A percentile compares a stretch with the other conserved stretches of the same genome.
These are phyloP conservation scores for Triticum turgidum DNA, from an alignment of 176 grass and related monocot species.

Conservation along the genomic window DNA sequence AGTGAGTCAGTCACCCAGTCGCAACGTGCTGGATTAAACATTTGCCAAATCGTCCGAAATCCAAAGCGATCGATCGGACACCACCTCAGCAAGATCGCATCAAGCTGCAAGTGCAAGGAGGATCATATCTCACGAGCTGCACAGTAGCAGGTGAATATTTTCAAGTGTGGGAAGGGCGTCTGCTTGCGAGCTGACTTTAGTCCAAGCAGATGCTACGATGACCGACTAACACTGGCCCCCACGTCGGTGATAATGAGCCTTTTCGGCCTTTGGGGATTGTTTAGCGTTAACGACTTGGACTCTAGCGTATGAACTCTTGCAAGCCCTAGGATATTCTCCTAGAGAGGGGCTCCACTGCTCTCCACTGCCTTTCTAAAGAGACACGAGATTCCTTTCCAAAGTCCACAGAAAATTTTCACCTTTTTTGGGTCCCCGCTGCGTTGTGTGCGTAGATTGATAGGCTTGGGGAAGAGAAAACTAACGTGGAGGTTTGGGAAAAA, in stretches of 20 bases:
- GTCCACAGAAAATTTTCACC: constrained; percentile 23
- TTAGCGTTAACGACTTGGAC: constrained; percentile 67
- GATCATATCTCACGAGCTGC: background rate
- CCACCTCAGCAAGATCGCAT: constrained; percentile 20
- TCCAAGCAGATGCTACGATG: constrained; percentile 24
- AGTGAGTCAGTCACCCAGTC: background rate
- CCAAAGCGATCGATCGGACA: background rate
- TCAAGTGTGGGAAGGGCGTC: constrained; percentile 70
- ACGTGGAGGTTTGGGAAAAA: constrained; percentile 52
- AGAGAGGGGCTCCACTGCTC: constrained; percentile 35
- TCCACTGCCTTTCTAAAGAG: constrained; percentile 46
- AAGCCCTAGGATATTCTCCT: constrained; percentile 76
- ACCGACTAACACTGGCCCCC: constrained; percentile 22
- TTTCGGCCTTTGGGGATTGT: constrained; percentile 50
- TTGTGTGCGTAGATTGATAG: constrained; percentile 6
- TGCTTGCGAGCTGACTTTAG: constrained; percentile 93
- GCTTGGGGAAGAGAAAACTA: constrained; percentile 34
- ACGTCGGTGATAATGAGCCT: constrained; percentile 32
- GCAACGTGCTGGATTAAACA: constrained; percentile 27
- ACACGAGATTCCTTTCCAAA: constrained; percentile 69
- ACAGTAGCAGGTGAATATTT: constrained; percentile 85
- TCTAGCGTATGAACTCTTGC: constrained; percentile 81
- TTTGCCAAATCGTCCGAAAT: background rate
- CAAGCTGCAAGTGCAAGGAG: background rate
- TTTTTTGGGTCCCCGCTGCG: background rate